Base-by-base conservation (phyloP, 2,329 filamentous ascomycete species). In the Cytospora schulzeri region DNA sequence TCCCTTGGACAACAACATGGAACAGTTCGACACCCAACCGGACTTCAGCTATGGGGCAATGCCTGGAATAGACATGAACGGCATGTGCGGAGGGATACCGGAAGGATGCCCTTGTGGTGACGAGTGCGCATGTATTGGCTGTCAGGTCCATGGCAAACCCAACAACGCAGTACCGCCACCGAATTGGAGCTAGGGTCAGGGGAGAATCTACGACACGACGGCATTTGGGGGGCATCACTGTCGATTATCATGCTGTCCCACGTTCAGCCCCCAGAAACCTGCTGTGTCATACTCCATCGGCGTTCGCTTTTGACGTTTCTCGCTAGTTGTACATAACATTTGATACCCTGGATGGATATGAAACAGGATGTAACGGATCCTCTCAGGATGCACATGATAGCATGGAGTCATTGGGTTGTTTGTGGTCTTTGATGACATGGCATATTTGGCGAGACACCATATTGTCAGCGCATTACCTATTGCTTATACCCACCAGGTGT, bases 41-140 rank as follows among this genome's bases (percentile, higher is more conserved):
- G 83, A 87, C 71, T 88, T 84, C 74, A 81, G 87, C 71, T 88
- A 88, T 69, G 85, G 88, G 63, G 26, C 38, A 33, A 60, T 66
- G 50, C 50, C 60, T n/a, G 58, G 59, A 2, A 50, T 66, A 19
- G 65, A 66, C 26, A 61, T 66, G 50, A 62, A 57, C 14, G 65
- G 65, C 28, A 52, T 66, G 50, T 66, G 65, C 33, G 65, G 62
- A 5, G 65, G 65, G 5, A 57, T 63, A 38, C 57, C 62, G 4
- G 65, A 64, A 12, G 65, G 62, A 3, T 88, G 85, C 70, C 83
- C 81, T 0, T 88, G 85, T 63, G 85, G 85, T 11, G 84, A 87
- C 64, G 83, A 85, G 66, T 88, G 85, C 64, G 76, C 82, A 66
- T 88, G 85, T 68, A 73, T 86, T 2, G 85, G 84, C 4, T 87